Conservation (phyloP, 257 asterid genomes). For the Solanum bulbocastanum region DNA sequence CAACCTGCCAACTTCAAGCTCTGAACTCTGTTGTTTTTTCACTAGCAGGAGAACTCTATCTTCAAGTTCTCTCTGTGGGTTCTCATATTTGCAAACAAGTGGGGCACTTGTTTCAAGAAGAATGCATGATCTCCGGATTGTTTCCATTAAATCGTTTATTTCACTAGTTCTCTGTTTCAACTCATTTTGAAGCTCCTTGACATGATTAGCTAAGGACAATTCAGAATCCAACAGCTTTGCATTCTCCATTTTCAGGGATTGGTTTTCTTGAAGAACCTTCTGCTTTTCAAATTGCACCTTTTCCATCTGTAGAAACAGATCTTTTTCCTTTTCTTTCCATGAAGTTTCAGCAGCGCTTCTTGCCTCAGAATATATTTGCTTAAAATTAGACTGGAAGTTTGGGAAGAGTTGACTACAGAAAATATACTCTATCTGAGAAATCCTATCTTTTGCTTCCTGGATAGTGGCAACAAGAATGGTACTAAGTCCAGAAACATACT, state of each 20-base stretch:
- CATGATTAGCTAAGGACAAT: slow-evolving; percentile 18
- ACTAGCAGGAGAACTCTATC: slow-evolving; percentile 27
- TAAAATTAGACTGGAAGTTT: slow-evolving; percentile 32
- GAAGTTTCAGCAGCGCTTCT: slow-evolving; percentile 56
- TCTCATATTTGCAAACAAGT: slow-evolving; percentile 24
- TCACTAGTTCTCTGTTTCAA: slow-evolving; percentile 35
- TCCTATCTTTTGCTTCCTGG: slow-evolving; percentile 84
- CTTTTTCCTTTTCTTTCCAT: slow-evolving; percentile 52
- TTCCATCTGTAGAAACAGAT: slow-evolving; percentile 42
- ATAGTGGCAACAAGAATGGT: slow-evolving; percentile 79
- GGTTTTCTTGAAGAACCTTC: slow-evolving; percentile 45
- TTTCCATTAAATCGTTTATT: slow-evolving; percentile 22
- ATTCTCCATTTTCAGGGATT: slow-evolving; percentile 41
- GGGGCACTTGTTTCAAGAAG: slow-evolving; percentile 23
- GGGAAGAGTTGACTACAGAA: slow-evolving; percentile 81
- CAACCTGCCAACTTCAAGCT: slow-evolving; percentile 39
- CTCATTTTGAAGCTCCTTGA: slow-evolving; percentile 38
- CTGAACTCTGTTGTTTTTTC: slow-evolving; percentile 30
- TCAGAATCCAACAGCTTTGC: slow-evolving; percentile 27
- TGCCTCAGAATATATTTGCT: slow-evolving; percentile 51
- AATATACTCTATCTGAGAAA: slow-evolving; percentile 79
- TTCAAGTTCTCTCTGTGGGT: slow-evolving; percentile 30
- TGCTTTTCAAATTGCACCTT: slow-evolving; percentile 46
- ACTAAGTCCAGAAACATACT: slow-evolving; percentile 65
- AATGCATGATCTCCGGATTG: slow-evolving; percentile 19